Evolutionary conservation across 208 protist species (phyloP).

Genomic region (Leishmania aethiopica): DNA sequence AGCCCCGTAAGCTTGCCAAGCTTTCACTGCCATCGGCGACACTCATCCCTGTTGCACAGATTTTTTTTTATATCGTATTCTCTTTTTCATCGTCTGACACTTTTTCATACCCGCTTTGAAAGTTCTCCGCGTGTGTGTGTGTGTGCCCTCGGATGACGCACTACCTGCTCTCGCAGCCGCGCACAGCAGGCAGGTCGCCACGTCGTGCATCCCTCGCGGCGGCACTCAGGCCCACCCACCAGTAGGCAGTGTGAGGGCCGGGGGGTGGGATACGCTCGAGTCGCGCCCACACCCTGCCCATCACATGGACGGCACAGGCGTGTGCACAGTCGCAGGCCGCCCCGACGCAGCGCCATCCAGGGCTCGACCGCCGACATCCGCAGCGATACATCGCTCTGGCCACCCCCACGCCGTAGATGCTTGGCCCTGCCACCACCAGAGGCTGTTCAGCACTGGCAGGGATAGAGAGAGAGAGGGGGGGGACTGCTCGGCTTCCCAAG

Average conservation of each 20-base stretch:
- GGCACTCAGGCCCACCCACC: background rate
- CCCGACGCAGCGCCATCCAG: background rate
- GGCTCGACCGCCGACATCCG: background rate
- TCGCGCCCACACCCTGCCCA: background rate
- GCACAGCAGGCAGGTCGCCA: background rate
- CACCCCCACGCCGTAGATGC: background rate
- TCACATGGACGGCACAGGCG: background rate
- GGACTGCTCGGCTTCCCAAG: background rate
- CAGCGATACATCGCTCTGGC: background rate
- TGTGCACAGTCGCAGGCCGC: background rate
- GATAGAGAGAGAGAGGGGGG: background rate
- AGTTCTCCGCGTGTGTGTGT: background rate
- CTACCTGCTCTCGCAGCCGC: background rate
- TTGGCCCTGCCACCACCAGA: background rate
- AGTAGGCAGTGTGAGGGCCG: background rate
- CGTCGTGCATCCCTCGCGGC: background rate
- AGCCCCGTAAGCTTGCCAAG: too few relatives aligned
- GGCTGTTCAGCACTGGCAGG: background rate
- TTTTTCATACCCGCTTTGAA: too few relatives aligned
- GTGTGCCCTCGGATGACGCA: background rate
- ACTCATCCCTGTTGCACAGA: too few relatives aligned
- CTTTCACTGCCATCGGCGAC: too few relatives aligned
- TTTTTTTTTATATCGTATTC: too few relatives aligned
- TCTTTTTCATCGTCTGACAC: too few relatives aligned
- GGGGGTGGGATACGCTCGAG: background rate